Base-by-base conservation (phyloP, 2,329 filamentous ascomycete species). In the Aspergillus alliaceus region DNA sequence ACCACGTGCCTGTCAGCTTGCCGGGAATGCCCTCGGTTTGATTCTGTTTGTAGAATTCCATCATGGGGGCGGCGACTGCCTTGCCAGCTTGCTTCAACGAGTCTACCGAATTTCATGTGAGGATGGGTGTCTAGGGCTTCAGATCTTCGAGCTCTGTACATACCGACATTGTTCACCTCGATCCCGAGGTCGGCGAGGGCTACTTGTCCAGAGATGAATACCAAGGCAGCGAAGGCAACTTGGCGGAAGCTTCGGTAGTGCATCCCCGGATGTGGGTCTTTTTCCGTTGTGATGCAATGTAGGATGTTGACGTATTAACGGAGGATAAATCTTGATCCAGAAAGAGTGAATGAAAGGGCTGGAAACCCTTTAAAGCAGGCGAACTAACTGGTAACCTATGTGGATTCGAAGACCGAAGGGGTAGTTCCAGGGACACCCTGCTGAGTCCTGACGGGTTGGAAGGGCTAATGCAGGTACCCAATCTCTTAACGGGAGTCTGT, bases 1-100 rank as follows among this genome's bases (percentile, higher is more conserved):
- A 90, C 60, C 70, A 66, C 29, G 58, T 64, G 15, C 57, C 64
- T 18, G 63, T 61, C 8, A 71, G 56, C 27, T 70, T 60, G 22
- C 70, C 69, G 20, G 53, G 53, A 15, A 56, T 56, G 14, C 51
- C 51, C 24, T 58, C 56, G 6, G 56, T 58, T 25, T 54, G 51
- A 31, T 58, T 58, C 15, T 53, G 22, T 8, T 20, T 14, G n/a
- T 58, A 58, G 44, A 54, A 54, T n/a, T 35, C 9, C 56, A 58
- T 58, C 56, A 58, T 58, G 20, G 51, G 51, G 12, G 42, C 25
- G 29, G 44, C 51, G 24, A 54, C 51, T 3, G 27, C 20, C 35
- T 44, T 58, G n/a, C 34, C 56, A 2, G 56, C 56, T 15, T 49
- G 50, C 20, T 29, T 35, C 27, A 58, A 44, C 11, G 56, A 58